These are phyloP conservation scores for Hypoxylon sp. DNA, from an alignment of 2,329 filamentous ascomycete species.

Conservation along the genomic window DNA sequence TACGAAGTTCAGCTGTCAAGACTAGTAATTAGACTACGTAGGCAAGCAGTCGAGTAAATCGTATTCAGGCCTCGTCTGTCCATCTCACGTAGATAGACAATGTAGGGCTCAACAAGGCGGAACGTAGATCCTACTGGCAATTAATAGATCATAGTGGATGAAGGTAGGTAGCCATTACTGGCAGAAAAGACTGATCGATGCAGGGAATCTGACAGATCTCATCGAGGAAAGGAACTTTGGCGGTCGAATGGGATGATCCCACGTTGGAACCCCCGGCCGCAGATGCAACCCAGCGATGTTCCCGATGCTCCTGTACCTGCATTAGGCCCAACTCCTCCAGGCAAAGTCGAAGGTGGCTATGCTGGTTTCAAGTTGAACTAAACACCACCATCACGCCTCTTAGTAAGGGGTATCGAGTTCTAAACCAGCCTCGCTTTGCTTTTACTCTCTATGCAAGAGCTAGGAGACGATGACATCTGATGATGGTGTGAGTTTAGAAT, in stretches of 20 bases:
- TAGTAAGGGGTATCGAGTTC: slow-evolving; percentile 25
- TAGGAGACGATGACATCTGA: slow-evolving; percentile 29
- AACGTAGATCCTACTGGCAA: slow-evolving; percentile 29
- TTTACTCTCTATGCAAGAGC: slow-evolving; percentile 23
- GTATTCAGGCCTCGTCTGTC: not conserved
- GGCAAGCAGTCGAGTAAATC: not conserved
- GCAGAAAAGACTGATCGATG: slow-evolving; percentile 36
- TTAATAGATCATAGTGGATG: slow-evolving; percentile 10
- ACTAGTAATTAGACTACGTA: not conserved
- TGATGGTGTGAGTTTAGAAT: slow-evolving; percentile 14
- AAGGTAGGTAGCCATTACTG: slow-evolving; percentile 15
- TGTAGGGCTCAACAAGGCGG: slow-evolving; percentile 22
- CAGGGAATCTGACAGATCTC: slow-evolving; percentile 36
- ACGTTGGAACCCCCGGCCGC: slow-evolving; percentile 28
- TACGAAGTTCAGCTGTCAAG: slow-evolving; percentile 6
- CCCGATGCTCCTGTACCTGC: slow-evolving; percentile 50
- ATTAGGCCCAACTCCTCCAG: slow-evolving; percentile 45
- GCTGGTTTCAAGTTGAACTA: slow-evolving; percentile 52
- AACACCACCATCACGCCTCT: slow-evolving; percentile 39
- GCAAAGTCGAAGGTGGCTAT: slow-evolving; percentile 49
- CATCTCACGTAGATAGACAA: slow-evolving; percentile 6
- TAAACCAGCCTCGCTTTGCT: slow-evolving; percentile 38
- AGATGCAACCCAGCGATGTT: slow-evolving; percentile 38
- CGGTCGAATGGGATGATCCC: slow-evolving; percentile 33
- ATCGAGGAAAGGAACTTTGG: slow-evolving; percentile 20